Evolutionary conservation across 495 filamentous ascomycete genomes (phyloP).

Genomic region (Cetradonia linearis): DNA sequence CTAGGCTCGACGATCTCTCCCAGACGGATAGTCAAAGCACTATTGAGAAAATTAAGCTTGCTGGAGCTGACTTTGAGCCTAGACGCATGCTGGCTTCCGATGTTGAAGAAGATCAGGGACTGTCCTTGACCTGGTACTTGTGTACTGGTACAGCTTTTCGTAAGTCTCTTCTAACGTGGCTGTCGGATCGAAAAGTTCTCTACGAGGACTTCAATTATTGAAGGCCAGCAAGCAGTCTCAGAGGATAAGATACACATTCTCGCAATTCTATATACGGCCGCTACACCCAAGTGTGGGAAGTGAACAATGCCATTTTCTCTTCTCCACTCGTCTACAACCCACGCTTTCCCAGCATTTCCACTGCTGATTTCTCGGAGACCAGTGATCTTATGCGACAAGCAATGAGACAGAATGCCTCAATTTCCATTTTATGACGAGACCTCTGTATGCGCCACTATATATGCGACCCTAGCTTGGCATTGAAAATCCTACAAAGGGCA

Average conservation of each 20-base stretch:
- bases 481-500: not conserved
- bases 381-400: constrained; percentile 6
- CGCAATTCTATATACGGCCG: not conserved
- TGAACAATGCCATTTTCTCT: not conserved
- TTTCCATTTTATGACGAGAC: not conserved
- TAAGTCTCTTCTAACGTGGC: constrained; percentile 49
- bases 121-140: constrained; percentile 51
- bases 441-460: not conserved
- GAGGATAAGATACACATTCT: not conserved
- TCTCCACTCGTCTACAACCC: not conserved
- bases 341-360: not conserved
- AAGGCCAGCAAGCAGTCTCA: constrained; percentile 6
- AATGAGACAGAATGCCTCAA: constrained; percentile 1
- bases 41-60: constrained; percentile 22
- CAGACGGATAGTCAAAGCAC: constrained; percentile 26
- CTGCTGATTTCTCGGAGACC: not conserved
- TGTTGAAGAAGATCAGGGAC: constrained; percentile 29
- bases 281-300: not conserved
- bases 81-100: constrained; percentile 48
- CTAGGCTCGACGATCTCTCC: constrained; percentile 33
- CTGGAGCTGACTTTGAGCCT: constrained; percentile 36
- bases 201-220: constrained; percentile 67
- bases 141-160: constrained; percentile 52
- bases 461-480: not conserved
- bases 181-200: constrained; percentile 49